A percentile compares a stretch with the other conserved stretches of the same genome.
These are phyloP conservation scores for Plicaturopsis crispa DNA, from an alignment of 768 basidiomycete species.

Conservation along the genomic window DNA sequence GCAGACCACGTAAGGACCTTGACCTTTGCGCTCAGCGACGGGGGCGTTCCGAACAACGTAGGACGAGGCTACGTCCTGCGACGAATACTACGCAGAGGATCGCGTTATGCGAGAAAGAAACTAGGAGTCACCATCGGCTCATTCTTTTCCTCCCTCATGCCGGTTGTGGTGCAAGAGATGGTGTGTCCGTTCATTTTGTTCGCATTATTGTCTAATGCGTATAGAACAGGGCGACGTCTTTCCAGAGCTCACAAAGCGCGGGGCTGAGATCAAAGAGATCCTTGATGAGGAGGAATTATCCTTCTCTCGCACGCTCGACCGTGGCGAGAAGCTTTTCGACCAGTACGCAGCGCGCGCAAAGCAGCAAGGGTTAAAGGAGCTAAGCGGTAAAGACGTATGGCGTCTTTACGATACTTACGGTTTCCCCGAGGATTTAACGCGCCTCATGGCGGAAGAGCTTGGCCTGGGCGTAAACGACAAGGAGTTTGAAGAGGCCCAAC, in stretches of 20 bases:
- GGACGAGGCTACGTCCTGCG: constrained; percentile 97
- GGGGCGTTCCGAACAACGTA: constrained; percentile 93
- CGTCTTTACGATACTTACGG: constrained; percentile 96
- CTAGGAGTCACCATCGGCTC: constrained; percentile 86
- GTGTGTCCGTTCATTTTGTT: constrained; percentile 37
- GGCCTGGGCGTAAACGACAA: constrained; percentile 76
- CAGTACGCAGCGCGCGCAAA: constrained; percentile 69
- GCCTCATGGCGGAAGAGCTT: constrained; percentile 94
- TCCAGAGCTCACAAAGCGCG: constrained; percentile 85
- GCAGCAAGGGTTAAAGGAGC: constrained; percentile 51
- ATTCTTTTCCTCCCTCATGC: constrained; percentile 91
- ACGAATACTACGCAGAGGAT: constrained; percentile 87
- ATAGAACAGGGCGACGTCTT: constrained; percentile 88
- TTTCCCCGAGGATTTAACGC: constrained; percentile 94
- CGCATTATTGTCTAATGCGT: neutral
- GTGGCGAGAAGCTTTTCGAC: constrained; percentile 94
- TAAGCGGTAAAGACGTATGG: constrained; percentile 94
- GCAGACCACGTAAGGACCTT: constrained; percentile 96
- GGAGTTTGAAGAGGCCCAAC: constrained; percentile 87
- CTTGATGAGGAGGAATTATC: constrained; percentile 97
- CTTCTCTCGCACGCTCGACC: constrained; percentile 93
- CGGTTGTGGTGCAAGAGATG: constrained; percentile 84
- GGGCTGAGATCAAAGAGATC: constrained; percentile 85
- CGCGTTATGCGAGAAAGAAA: constrained; percentile 94
- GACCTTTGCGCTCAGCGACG: constrained; percentile 93